Evolutionary conservation across 805 yeast species (phyloP), one percentile per base, ranked within the genome.

Genomic region (Ogataea siamensis): DNA sequence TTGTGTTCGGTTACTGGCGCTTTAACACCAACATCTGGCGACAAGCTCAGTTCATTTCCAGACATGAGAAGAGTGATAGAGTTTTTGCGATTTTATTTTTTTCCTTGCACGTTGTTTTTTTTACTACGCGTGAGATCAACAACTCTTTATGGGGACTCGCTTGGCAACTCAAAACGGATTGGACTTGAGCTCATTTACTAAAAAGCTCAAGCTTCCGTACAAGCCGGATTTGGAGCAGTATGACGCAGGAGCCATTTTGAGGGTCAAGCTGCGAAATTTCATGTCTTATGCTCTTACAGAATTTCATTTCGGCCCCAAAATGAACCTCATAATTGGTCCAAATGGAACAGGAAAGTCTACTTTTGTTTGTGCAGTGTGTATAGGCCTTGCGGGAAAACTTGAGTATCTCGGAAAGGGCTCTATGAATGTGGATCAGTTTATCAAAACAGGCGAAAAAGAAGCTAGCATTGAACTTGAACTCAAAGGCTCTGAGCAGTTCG

Each of bases 311-410:
- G 83, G 91, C 0, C 96, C 97, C 0, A 70, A 81, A 2, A 68
- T 93, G 55, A 93, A 93, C 56, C 78, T 93, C 81, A 84, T 93
- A 41, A 83, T 93, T 37, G 99, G 97, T 0, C 97, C 97, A 9
- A 93, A 93, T 58, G 99, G 99, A 23, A 77, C 95, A 0, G 99
- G 99, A 5, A 93, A 93, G 54, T 81, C 93, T 25, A 87, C 98
- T 0, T 76, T 93, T 52, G 89, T 93, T 4, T 86, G 96, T 43
- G 98, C 96, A 0, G 76, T 91, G 1, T 91, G 95, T 55, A 67
- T 93, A 22, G 95, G 96, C 0, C 64, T 93, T 12, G 91, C 83
- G 1, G 98, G 97, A 1, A 78, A 74, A 53, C 73, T 85, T 15
- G 85, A 76, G 26, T 65, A 78, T 28, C 73, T 89, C 42, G 94